Evolutionary conservation across 2,329 filamentous ascomycete species (phyloP), one percentile per base, ranked within the genome.

Genomic region (Zalaria obscura): DNA sequence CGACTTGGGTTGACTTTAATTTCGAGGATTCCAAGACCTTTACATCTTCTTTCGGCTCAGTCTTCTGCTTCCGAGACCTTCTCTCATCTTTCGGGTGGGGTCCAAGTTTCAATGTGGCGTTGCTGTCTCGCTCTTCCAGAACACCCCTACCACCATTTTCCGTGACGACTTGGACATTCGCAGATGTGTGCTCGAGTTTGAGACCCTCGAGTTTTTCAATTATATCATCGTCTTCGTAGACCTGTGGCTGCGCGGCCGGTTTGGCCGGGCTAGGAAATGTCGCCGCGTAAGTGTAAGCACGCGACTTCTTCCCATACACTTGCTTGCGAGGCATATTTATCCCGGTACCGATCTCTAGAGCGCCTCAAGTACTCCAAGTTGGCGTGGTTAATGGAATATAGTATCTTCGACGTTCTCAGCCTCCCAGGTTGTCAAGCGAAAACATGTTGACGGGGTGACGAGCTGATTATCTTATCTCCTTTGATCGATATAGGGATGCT

Each of bases 291-390:
- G 50, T 51, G 45, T 51, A 53, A 7, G 50, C 49, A 45, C 50
- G 49, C 25, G 56, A 50, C n/a, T 57, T 56, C 48, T 62, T 63
- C 26, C 62, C 62, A 44, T 65, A 65, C 4, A 60, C 57, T 41
- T 58, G 49, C 41, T 56, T 57, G 3, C 53, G 52, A 39, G 55
- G 57, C 55, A 60, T 60, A 32, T 25, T 38, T 34, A 32, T 32
- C 61, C 0, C 54, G 18, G 18, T 18, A 18, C 18, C 18, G 18
- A 18, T 18, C 18, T 18, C 18, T 18, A 18, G 18, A 18, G 18
- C 18, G 18, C 18, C 18, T 18, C 18, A 18, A 18, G 18, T 18
- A 18, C 18, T 18, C 18, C 18, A 18, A 18, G 18, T 18, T 18
- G 18, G 18, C 18, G 18, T 18, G 18, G 18, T 18, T 18, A 18